Evolutionary conservation across 441 rosid species (phyloP).

Genomic region (Manihot esculenta): DNA sequence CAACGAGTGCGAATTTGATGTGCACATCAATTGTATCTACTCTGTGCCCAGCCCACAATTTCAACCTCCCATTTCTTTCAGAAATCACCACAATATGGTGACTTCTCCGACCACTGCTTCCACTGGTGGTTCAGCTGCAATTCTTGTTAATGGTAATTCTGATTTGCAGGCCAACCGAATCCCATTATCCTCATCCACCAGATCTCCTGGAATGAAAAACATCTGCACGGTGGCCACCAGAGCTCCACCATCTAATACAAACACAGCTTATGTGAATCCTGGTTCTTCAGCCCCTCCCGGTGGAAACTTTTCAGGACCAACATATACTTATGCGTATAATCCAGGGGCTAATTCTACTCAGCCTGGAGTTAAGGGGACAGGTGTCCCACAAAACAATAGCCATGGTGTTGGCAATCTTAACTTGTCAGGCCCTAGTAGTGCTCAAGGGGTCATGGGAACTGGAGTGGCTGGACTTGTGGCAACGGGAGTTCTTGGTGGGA

Average conservation of each 20-base stretch:
- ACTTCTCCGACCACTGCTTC: background rate
- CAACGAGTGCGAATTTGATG: conserved; percentile 8
- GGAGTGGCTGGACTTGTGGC: no score
- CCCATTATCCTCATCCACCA: background rate
- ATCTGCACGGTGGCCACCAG: background rate
- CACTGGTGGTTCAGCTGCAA: background rate
- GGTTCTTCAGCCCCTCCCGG: background rate
- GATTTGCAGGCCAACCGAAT: background rate
- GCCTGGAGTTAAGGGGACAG: background rate
- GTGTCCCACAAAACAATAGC: no score
- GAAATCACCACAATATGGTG: no score
- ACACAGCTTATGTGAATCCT: background rate
- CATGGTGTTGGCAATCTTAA: background rate
- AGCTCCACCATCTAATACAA: background rate
- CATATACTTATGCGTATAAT: background rate
- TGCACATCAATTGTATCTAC: conserved; percentile 11
- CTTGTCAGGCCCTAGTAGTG: background rate
- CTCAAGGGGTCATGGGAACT: no score
- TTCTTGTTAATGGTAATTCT: background rate
- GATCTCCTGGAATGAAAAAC: background rate
- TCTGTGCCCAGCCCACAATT: background rate
- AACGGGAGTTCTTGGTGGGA: no score
- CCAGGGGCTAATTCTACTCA: background rate
- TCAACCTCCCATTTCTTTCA: background rate
- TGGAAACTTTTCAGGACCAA: background rate